phyloP scores from a whole-genome alignment of 345 rosid genomes.

The Populus euphratica region DNA sequence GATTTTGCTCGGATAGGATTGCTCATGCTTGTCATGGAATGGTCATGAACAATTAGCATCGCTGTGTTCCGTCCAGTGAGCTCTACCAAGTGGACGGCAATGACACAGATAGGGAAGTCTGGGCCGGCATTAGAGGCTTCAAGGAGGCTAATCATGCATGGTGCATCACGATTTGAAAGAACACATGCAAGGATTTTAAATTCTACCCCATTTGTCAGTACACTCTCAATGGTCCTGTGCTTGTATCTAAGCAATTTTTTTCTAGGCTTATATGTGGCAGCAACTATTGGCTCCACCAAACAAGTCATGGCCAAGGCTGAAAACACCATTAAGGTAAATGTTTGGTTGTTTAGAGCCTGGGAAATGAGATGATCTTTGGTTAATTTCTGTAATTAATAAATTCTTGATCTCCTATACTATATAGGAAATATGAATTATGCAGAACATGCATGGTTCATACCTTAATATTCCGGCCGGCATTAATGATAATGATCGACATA shows the following conservation, averaged over 20 bases:
- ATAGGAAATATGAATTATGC: too few species aligned
- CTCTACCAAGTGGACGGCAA: constrained; percentile 51
- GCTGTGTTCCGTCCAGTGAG: constrained; percentile 39
- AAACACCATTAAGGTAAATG: constrained; percentile 39
- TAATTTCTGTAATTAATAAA: too few species aligned
- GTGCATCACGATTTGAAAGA: constrained; percentile 32
- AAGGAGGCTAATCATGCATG: constrained; percentile 45
- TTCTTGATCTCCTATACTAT: too few species aligned
- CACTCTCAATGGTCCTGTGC: constrained; percentile 34
- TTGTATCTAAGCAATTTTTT: constrained; percentile 24
- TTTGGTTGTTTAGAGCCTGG: constrained; percentile 39
- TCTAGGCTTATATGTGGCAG: constrained; percentile 17
- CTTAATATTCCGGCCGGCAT: constrained; percentile 42
- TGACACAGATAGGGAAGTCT: constrained; percentile 30
- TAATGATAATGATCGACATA: constrained; percentile 44
- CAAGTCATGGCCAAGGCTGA: constrained; percentile 39
- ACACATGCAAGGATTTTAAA: constrained; percentile 40
- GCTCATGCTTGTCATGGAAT: not conserved
- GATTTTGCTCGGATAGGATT: not conserved
- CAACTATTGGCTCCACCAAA: constrained; percentile 39
- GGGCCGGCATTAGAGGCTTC: constrained; percentile 36
- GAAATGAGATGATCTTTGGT: not conserved
- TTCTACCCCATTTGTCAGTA: constrained; percentile 22
- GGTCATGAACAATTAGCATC: constrained; percentile 45
- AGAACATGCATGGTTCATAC: constrained; percentile 14